Evolutionary conservation across 768 basidiomycete species (phyloP).

Genomic region (Rhodocollybia butyracea): DNA sequence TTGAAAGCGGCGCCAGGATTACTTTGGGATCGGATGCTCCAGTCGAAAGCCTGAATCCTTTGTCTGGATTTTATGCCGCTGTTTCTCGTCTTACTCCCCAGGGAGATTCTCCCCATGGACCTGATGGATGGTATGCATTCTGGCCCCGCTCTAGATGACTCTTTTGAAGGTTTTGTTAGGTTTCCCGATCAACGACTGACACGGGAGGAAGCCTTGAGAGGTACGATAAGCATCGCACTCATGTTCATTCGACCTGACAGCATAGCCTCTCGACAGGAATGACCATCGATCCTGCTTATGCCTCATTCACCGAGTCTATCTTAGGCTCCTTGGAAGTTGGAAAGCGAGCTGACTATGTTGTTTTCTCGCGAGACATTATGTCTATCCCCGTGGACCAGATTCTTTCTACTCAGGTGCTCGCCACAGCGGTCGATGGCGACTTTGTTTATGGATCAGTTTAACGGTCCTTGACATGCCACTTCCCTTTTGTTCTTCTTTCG

Average conservation of each 20-base stretch:
- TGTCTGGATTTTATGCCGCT: constrained; percentile 86
- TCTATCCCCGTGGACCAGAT: constrained; percentile 53
- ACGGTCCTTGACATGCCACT: background rate
- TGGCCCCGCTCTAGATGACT: background rate
- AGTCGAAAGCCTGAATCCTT: constrained; percentile 83
- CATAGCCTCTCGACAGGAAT: constrained; percentile 49
- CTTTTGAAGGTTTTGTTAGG: constrained; percentile 38
- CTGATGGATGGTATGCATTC: constrained; percentile 69
- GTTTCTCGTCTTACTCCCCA: constrained; percentile 67
- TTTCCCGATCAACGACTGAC: constrained; percentile 79
- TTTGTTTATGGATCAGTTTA: constrained; percentile 33
- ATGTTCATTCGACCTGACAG: background rate
- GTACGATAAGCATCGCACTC: constrained; percentile 25
- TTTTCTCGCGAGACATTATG: constrained; percentile 85
- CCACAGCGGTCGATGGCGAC: constrained; percentile 78
- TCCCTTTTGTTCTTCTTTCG: background rate
- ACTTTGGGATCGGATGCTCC: constrained; percentile 89
- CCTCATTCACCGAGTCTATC: constrained; percentile 70
- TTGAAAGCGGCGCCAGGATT: constrained; percentile 63
- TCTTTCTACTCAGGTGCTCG: constrained; percentile 61
- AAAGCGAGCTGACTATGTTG: constrained; percentile 83
- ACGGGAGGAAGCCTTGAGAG: constrained; percentile 73
- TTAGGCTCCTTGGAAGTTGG: constrained; percentile 79
- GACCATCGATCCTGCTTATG: constrained; percentile 86
- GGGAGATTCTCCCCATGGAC: constrained; percentile 79